Evolutionary conservation across 805 yeast species (phyloP), one percentile per base, ranked within the genome.

Genomic region (Tetrapisispora namnaoensis): DNA sequence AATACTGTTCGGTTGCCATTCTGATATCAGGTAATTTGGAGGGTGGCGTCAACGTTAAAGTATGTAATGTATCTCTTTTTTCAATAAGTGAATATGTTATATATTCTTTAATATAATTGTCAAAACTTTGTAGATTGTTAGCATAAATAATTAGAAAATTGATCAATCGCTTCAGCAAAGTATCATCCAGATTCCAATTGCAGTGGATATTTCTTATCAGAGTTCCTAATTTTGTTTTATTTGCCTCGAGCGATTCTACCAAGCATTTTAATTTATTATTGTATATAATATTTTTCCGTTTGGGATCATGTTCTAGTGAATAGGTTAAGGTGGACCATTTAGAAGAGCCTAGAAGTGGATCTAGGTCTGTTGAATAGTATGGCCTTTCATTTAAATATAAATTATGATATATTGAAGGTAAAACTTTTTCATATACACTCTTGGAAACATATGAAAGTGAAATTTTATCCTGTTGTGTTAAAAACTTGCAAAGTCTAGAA

Each of bases 141-240:
- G 50, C 61, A 42, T 55, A 42, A 16, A 43, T 22, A 7, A 46
- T 52, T 30, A 64, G 30, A 7, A 60, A 35, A 2, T 44, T 36
- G 9, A 62, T 48, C 21, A 64, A 53, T 14, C 47, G 30, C 14
- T 44, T 20, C 48, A 64, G 37, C 13, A 55, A 44, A 2, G 42
- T 44, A 17, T 51, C 48, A 47, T 58, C 47, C 16, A 62, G 35
- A 51, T 62, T 66, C 68, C 68, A 64, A 13, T 65, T 56, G 45
- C 66, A 62, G 41, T 57, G 61, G 2, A 64, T 54, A 16, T 53
- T 43, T 42, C 53, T 55, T 10, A 64, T 54, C 9, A 56, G 44
- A 1, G 61, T 55, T 37, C 60, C 51, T 6, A 64, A 49, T 35
- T 40, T 46, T 7, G 24, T n/a, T 17, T 58, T 57, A 5, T 53